Evolutionary conservation across 1,139 yeast species (phyloP).

Genomic region (Nadsonia starkeyi-henricii): DNA sequence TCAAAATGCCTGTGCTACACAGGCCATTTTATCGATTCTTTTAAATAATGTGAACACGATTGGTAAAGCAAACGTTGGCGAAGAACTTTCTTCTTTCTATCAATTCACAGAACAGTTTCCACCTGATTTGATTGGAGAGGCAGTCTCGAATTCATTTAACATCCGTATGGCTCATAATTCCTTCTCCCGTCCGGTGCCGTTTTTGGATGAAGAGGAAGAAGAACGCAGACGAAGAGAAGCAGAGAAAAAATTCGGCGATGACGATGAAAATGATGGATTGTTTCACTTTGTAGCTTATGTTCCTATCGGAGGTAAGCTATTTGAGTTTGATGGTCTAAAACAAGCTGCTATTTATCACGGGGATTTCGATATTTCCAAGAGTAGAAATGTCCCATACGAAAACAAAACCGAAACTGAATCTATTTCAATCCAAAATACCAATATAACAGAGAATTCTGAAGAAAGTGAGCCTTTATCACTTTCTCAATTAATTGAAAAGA

Average conservation of each 20-base stretch:
- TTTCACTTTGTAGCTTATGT: constrained; percentile 52
- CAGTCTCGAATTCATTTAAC: constrained; percentile 46
- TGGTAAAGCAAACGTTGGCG: constrained; percentile 30
- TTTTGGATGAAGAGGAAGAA: constrained; percentile 28
- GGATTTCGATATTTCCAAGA: constrained; percentile 24
- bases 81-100: constrained; percentile 35
- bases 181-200: constrained; percentile 43
- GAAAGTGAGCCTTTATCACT: not conserved
- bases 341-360: constrained; percentile 45
- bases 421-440: constrained; percentile 7
- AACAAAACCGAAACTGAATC: too few relatives aligned
- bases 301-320: constrained; percentile 34
- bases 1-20: constrained; percentile 68
- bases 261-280: constrained; percentile 38
- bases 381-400: constrained; percentile 8
- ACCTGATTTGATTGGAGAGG: constrained; percentile 46
- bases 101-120: constrained; percentile 43
- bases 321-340: constrained; percentile 56
- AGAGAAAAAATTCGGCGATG: constrained; percentile 9
- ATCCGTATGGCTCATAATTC: constrained; percentile 51
- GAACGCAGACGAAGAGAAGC: constrained; percentile 9
- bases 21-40: constrained; percentile 51
- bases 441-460: constrained; percentile 23
- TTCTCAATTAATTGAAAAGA: not conserved
- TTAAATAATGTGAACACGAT: constrained; percentile 31